Evolutionary conservation across 1,139 yeast genomes (phyloP).

Genomic region (Hyphopichia burtonii): DNA sequence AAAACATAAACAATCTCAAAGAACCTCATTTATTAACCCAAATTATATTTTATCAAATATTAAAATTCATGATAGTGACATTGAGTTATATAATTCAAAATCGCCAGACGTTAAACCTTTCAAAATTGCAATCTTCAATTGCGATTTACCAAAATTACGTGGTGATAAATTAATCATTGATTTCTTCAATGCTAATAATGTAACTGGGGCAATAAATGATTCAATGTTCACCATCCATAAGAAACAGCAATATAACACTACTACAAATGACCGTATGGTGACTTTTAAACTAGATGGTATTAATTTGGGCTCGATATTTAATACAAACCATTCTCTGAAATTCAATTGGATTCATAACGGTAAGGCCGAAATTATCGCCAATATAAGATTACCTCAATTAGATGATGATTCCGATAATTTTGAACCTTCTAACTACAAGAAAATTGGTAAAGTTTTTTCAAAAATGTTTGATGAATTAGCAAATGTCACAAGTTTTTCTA

Average conservation of each 20-base stretch:
- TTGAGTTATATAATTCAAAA: slow-evolving; percentile 39
- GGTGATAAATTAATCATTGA: slow-evolving; percentile 60
- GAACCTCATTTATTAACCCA: slow-evolving; percentile 24
- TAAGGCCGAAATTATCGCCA: slow-evolving; percentile 66
- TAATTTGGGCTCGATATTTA: slow-evolving; percentile 47
- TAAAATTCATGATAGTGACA: slow-evolving; percentile 53
- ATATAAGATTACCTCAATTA: slow-evolving; percentile 61
- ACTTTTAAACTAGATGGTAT: slow-evolving; percentile 66
- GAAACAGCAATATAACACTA: slow-evolving; percentile 30
- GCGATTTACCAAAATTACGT: slow-evolving; percentile 62
- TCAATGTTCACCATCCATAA: slow-evolving; percentile 75
- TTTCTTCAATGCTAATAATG: slow-evolving; percentile 65
- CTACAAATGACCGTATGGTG: slow-evolving; percentile 35
- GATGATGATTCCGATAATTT: slow-evolving; percentile 13
- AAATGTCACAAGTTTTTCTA: slow-evolving; percentile 14
- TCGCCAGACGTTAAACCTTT: slow-evolving; percentile 29
- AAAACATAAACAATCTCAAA: slow-evolving; percentile 6
- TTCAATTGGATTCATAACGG: slow-evolving; percentile 74
- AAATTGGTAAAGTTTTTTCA: slow-evolving; percentile 25
- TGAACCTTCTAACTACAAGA: slow-evolving; percentile 10
- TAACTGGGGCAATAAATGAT: slow-evolving; percentile 71
- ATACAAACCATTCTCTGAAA: slow-evolving; percentile 36
- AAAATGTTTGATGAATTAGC: slow-evolving; percentile 29
- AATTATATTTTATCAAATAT: slow-evolving; percentile 52
- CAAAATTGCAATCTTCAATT: slow-evolving; percentile 57